Evolutionary conservation across 2,329 filamentous ascomycete genomes (phyloP).

Genomic region (Arthrocladium fulminans): DNA sequence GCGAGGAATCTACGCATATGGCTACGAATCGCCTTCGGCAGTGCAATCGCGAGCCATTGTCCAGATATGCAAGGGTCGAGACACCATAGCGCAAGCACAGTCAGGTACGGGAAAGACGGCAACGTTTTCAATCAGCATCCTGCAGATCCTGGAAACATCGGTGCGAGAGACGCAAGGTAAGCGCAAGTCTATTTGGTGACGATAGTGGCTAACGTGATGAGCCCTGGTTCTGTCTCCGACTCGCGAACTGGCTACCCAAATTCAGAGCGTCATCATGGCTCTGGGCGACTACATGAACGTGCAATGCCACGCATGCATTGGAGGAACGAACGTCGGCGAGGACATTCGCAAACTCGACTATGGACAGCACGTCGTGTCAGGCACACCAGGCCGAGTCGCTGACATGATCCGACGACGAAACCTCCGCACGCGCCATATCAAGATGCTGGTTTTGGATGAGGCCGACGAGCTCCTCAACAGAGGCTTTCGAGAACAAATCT

Average conservation of each 20-base stretch:
- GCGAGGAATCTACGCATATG: slow-evolving; percentile 95
- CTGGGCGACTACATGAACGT: slow-evolving; percentile 99
- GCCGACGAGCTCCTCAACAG: slow-evolving; percentile 77
- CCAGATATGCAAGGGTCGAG: slow-evolving; percentile 96
- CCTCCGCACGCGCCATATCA: slow-evolving; percentile 64
- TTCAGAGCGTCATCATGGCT: slow-evolving; percentile 98
- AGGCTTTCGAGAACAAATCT: slow-evolving; percentile 96
- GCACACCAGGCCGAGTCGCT: slow-evolving; percentile 91
- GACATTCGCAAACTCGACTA: slow-evolving; percentile 97
- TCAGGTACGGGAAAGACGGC: slow-evolving; percentile 96
- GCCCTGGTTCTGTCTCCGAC: slow-evolving; percentile 93
- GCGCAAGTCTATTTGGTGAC: background rate
- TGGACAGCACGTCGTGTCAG: slow-evolving; percentile 93
- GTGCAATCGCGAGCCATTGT: slow-evolving; percentile 98
- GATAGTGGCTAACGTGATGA: slow-evolving; percentile 20
- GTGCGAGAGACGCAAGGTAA: slow-evolving; percentile 75
- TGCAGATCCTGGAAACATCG: slow-evolving; percentile 90
- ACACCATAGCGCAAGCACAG: slow-evolving; percentile 96
- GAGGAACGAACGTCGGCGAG: slow-evolving; percentile 93
- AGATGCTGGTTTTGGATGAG: slow-evolving; percentile 69
- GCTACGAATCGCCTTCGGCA: slow-evolving; percentile 94
- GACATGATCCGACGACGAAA: slow-evolving; percentile 71
- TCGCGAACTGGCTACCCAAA: slow-evolving; percentile 93
- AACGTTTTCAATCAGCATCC: slow-evolving; percentile 91
- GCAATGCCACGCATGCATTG: slow-evolving; percentile 97